Conservation (phyloP, 202 grass and related monocot species). For the Elaeis oleifera region DNA sequence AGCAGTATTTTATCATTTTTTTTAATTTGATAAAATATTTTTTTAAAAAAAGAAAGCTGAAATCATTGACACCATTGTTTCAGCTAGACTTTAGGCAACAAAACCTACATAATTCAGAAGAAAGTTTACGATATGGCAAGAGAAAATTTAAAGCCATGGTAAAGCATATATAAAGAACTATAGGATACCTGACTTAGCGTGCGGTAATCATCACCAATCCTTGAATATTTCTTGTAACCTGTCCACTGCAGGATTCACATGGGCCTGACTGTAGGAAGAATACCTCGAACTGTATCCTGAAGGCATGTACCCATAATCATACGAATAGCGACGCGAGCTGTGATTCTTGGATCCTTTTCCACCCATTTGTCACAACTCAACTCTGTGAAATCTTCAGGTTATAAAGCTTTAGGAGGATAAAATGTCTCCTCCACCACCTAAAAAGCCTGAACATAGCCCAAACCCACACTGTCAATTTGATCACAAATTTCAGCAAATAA, state of each 20-base stretch:
- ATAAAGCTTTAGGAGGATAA: neutral
- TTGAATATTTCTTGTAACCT: conserved; percentile 59
- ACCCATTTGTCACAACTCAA: conserved; percentile 38
- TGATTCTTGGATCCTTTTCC: conserved; percentile 49
- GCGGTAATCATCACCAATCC: conserved; percentile 71
- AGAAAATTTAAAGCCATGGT: neutral
- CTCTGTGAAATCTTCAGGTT: conserved; percentile 4
- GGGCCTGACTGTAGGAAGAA: conserved; percentile 25
- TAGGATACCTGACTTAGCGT: conserved; percentile 60
- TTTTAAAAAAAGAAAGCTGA: too few species aligned
- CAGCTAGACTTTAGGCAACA: too few species aligned
- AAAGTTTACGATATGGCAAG: neutral
- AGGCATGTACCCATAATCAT: conserved; percentile 28
- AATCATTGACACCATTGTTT: too few species aligned
- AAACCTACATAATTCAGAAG: neutral
- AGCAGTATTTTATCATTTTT: too few species aligned
- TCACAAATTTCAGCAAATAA: neutral
- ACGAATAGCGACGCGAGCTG: conserved; percentile 13
- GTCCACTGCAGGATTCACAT: conserved; percentile 31
- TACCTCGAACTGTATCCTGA: neutral
- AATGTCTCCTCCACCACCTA: neutral
- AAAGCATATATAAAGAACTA: neutral
- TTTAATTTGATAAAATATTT: too few species aligned
- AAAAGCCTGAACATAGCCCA: neutral
- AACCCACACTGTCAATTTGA: neutral